Evolutionary conservation across 2,329 filamentous ascomycete species (phyloP).

Genomic region (Pseudogymnoascus sp.): DNA sequence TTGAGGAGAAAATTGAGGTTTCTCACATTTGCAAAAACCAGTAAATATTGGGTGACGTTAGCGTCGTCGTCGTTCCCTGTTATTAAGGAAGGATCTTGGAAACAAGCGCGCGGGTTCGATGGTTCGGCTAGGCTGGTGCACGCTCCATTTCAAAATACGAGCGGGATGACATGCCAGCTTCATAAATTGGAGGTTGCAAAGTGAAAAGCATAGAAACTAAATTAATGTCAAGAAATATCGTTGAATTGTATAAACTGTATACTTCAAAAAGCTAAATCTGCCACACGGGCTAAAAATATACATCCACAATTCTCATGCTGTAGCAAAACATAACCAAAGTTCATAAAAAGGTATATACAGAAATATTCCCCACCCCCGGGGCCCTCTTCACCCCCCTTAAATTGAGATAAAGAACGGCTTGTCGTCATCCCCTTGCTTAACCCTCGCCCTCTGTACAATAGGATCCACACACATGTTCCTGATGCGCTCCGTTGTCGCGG

Average conservation of each 20-base stretch:
- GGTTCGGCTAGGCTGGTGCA: background rate
- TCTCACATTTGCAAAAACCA: background rate
- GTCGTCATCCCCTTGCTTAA: slow-evolving; percentile 66
- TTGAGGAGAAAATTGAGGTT: background rate
- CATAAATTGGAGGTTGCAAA: background rate
- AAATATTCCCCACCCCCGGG: background rate
- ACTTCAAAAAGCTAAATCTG: no score
- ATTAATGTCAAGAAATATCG: background rate
- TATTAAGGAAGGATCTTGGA: background rate
- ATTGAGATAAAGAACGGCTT: slow-evolving; percentile 66
- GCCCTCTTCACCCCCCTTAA: slow-evolving; percentile 10
- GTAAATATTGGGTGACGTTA: background rate
- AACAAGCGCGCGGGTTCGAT: background rate
- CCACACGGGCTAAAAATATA: background rate
- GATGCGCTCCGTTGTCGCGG: slow-evolving; percentile 78
- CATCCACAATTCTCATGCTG: background rate
- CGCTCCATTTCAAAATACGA: background rate
- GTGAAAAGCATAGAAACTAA: background rate
- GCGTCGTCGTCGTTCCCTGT: background rate
- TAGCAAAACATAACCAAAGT: background rate
- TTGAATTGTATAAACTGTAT: background rate
- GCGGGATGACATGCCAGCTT: background rate
- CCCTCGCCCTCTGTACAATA: slow-evolving; percentile 65
- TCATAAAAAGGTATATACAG: background rate
- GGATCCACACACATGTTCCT: slow-evolving; percentile 71